Percentiles rank a stretch among this genome's conserved stretches.
Conservation (phyloP, 208 protist species). For the Trypanosoma platydactyli region DNA sequence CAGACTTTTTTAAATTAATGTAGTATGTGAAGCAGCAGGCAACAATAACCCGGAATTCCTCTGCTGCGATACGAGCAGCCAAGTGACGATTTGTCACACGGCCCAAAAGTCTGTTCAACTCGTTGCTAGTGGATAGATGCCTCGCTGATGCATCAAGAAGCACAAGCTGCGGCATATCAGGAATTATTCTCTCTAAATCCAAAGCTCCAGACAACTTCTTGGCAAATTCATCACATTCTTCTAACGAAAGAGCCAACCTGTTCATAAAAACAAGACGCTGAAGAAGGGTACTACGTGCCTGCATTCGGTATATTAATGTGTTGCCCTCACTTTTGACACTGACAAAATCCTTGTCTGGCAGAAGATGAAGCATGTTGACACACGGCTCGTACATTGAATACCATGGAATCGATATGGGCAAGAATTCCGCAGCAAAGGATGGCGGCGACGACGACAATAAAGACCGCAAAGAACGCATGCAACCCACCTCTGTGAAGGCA, state of each 20-base stretch:
- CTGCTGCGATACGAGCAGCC: conserved; percentile 42
- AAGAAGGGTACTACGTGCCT: conserved; percentile 23
- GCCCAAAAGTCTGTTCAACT: conserved; percentile 39
- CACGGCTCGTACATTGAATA: conserved; percentile 18
- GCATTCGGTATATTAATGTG: background rate
- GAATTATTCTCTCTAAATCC: conserved; percentile 32
- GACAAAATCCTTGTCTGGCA: background rate
- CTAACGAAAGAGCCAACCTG: background rate
- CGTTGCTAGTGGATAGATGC: conserved; percentile 34
- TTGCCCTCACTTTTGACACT: background rate
- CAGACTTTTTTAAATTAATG: conserved; percentile 29
- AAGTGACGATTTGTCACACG: conserved; percentile 38
- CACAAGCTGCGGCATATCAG: conserved; percentile 47
- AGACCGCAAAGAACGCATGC: background rate
- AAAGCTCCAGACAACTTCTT: conserved; percentile 35
- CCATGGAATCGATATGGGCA: conserved; percentile 15
- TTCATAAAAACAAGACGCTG: conserved; percentile 12
- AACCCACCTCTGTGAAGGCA: conserved; percentile 31
- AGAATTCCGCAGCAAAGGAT: background rate
- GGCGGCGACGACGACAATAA: background rate
- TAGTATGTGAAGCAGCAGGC: conserved; percentile 35
- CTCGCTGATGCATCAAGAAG: conserved; percentile 63
- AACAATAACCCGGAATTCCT: conserved; percentile 28
- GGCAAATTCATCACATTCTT: background rate
- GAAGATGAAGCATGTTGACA: conserved; percentile 11